Base-by-base conservation (phyloP, 2,329 filamentous ascomycete genomes). In the Sporothrix luriei region DNA sequence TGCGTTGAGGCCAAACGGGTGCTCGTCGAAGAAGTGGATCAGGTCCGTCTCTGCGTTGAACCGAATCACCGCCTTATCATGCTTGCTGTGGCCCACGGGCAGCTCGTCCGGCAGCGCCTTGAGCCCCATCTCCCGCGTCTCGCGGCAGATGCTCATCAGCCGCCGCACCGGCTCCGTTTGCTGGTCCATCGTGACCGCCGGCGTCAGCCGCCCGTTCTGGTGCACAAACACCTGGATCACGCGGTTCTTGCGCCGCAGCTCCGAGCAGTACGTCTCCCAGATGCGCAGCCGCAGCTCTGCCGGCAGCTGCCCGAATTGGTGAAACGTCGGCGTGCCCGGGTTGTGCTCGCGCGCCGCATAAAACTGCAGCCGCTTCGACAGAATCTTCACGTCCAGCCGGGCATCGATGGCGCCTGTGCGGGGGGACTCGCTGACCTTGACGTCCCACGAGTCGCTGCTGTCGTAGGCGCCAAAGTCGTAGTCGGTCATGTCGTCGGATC, bases 271-370 rank as follows among this genome's bases (percentile, higher is more conserved):
- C 51, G 61, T n/a, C 43, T 68, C 66, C 73, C 73, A 74, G 55
- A 74, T 67, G 57, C 68, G 65, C 59, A 71, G 54, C 21, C 72
- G 72, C 69, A 74, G 59, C 69, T 74, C 72, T 0, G 68, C 13
- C 10, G 73, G 73, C 67, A 74, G 61, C 21, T 51, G 54, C 11
- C 16, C 2, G 13, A 74, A 74, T 24, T 69, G 66, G 9, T 70
- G 69, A 16, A 74, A 72, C 7, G 49, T 14, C 26, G 24, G 43
- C 9, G 54, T 40, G 19, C 24, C 43, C 1, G 46, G 40, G 16
- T 11, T 19, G 24, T 14, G 16, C n/a, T 49, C 33, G 24, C 14
- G 16, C 26, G 62, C 38, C 3, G 21, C 10, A 9, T 33, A 29
- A 9, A 51, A 29, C 10, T 2, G 2, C 7, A 57, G 38, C 40